Percentiles rank a stretch among this genome's conserved stretches.
These are phyloP conservation scores for Amanita thiersii DNA, from an alignment of 768 basidiomycete genomes.

Conservation along the genomic window DNA sequence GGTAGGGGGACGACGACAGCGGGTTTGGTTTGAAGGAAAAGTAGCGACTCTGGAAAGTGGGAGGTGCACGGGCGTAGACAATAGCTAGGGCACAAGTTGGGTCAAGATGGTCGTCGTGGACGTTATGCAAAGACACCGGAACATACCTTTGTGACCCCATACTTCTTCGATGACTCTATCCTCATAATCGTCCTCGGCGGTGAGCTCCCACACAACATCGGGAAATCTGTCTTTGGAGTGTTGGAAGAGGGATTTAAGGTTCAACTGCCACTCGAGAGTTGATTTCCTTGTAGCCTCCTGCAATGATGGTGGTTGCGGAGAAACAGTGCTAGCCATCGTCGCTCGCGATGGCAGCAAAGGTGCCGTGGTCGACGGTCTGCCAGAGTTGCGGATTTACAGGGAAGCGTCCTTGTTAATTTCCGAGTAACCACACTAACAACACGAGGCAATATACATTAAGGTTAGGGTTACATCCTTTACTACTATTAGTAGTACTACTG, in stretches of 20 bases:
- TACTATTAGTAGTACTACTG: too few species aligned
- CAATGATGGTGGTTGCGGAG: slow-evolving; percentile 35
- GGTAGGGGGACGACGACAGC: slow-evolving; percentile 45
- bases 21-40: slow-evolving; percentile 69
- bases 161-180: slow-evolving; percentile 48
- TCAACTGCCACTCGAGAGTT: slow-evolving; percentile 69
- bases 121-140: background rate
- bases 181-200: slow-evolving; percentile 40
- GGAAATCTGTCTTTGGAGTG: slow-evolving; percentile 87
- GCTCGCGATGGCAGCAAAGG: slow-evolving; percentile 1
- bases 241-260: slow-evolving; percentile 70
- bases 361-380: background rate
- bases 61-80: slow-evolving; percentile 91
- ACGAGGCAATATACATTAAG: background rate
- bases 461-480: slow-evolving; percentile 7
- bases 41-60: slow-evolving; percentile 83
- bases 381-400: slow-evolving; percentile 8
- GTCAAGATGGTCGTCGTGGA: background rate
- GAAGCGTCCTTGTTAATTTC: background rate
- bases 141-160: slow-evolving; percentile 92
- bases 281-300: slow-evolving; percentile 63
- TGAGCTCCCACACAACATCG: slow-evolving; percentile 92
- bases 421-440: slow-evolving; percentile 3
- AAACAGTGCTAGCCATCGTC: slow-evolving; percentile 5
- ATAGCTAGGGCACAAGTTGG: slow-evolving; percentile 47